Evolutionary conservation across 2,329 filamentous ascomycete species (phyloP).

Genomic region (Trichoderma sp.): DNA sequence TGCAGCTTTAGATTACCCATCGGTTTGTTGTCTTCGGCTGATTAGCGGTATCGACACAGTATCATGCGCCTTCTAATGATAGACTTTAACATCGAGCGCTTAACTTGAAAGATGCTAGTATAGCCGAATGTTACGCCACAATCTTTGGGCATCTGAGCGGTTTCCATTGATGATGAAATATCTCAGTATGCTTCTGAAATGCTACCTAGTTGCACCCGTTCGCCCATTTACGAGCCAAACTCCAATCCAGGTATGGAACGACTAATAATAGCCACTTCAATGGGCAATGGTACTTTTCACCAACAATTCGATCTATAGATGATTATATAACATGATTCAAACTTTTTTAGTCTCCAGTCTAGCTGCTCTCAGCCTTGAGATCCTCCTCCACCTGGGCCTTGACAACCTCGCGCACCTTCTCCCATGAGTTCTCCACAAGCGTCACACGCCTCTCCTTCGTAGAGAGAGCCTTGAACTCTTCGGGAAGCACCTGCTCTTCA

Average conservation of each 20-base stretch:
- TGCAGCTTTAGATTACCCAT: background rate
- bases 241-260: background rate
- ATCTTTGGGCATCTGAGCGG: background rate
- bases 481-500: conserved; percentile 65
- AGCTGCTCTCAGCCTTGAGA: conserved; percentile 10
- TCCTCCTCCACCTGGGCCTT: conserved; percentile 60
- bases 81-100: background rate
- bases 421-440: conserved; percentile 67
- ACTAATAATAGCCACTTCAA: background rate
- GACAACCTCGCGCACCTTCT: conserved; percentile 72
- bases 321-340: background rate
- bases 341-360: background rate
- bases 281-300: background rate
- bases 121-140: background rate
- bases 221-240: background rate
- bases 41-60: background rate
- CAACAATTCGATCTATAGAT: background rate
- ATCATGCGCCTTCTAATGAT: background rate
- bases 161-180: background rate
- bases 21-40: background rate
- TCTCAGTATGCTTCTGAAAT: background rate
- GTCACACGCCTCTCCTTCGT: conserved; percentile 71
- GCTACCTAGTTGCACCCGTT: background rate
- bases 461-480: conserved; percentile 78
- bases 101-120: background rate